phyloP scores from a whole-genome alignment of 2,329 filamentous ascomycete species.

The Phyllosticta citrichinensis region DNA sequence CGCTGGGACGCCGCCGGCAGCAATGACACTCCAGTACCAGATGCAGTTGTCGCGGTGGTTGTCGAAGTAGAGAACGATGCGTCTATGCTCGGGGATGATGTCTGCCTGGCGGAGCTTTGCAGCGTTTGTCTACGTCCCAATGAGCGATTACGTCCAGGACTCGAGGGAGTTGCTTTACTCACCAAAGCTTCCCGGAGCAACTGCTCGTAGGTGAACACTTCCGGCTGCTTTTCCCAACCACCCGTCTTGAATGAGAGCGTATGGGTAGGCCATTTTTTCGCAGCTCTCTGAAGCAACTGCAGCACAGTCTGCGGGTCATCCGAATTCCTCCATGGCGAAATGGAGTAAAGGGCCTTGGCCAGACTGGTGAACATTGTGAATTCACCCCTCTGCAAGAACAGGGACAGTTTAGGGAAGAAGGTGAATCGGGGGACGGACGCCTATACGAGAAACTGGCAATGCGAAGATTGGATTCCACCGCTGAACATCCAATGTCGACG shows the following conservation, averaged over 20 bases:
- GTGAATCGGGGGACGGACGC: background rate
- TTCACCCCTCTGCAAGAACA: background rate
- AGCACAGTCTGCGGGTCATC: constrained; percentile 7
- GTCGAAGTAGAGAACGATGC: constrained; percentile 6
- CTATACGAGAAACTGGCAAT: background rate
- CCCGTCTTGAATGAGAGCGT: constrained; percentile 4
- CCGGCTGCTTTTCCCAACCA: constrained; percentile 1
- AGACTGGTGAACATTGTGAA: background rate
- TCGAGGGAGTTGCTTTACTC: background rate
- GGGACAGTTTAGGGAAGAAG: background rate
- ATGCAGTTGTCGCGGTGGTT: constrained; percentile 5
- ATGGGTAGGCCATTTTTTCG: constrained; percentile 2
- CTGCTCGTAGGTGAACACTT: constrained; percentile 4
- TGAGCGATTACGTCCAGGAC: background rate
- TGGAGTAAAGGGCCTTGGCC: background rate
- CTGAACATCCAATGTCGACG: background rate
- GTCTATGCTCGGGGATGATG: background rate
- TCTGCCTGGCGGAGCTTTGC: constrained; percentile 1
- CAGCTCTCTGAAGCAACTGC: constrained; percentile 3
- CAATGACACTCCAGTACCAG: constrained; percentile 8
- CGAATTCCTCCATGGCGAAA: background rate
- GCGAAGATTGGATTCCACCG: background rate
- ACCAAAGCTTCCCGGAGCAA: constrained; percentile 5
- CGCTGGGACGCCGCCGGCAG: constrained; percentile 3
- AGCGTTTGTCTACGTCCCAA: background rate